phyloP scores from a whole-genome alignment of 1,139 yeast genomes.

The Saccharomycopsis hybrid region DNA sequence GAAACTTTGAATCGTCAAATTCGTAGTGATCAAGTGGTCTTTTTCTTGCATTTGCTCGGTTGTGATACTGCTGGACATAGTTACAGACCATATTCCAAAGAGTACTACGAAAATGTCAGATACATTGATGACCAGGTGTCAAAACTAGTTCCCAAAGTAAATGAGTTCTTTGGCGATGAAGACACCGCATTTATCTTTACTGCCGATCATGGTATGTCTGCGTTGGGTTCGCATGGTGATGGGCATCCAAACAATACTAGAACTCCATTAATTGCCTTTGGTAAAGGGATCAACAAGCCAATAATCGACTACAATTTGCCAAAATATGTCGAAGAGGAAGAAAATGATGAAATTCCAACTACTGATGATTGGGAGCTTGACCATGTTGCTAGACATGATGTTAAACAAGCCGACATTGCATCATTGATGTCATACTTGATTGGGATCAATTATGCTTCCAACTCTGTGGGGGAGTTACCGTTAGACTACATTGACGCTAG shows the following conservation, averaged over 20 bases:
- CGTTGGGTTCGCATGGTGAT: conserved; percentile 97
- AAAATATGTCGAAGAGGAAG: conserved; percentile 30
- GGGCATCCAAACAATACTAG: conserved; percentile 98
- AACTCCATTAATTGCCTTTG: conserved; percentile 97
- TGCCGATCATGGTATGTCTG: conserved; percentile 99
- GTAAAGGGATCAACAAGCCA: conserved; percentile 86
- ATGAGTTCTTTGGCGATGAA: conserved; percentile 74
- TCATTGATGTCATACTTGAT: conserved; percentile 86
- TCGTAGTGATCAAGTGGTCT: conserved; percentile 72
- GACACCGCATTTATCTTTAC: conserved; percentile 89
- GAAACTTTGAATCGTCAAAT: conserved; percentile 51
- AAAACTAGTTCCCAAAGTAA: conserved; percentile 56
- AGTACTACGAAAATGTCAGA: conserved; percentile 85
- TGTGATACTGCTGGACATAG: conserved; percentile 98
- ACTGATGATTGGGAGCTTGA: conserved; percentile 75
- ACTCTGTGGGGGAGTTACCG: conserved; percentile 94
- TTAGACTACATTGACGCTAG: conserved; percentile 59
- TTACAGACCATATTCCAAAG: conserved; percentile 91
- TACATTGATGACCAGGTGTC: conserved; percentile 71
- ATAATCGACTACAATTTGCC: conserved; percentile 34
- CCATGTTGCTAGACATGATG: conserved; percentile 72
- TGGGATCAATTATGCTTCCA: conserved; percentile 86
- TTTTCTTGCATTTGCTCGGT: conserved; percentile 86
- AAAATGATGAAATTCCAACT: conserved; percentile 40
- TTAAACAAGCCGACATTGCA: conserved; percentile 95